Base-by-base conservation (phyloP, 2,329 filamentous ascomycete genomes). In the Neobulgaria alba region DNA sequence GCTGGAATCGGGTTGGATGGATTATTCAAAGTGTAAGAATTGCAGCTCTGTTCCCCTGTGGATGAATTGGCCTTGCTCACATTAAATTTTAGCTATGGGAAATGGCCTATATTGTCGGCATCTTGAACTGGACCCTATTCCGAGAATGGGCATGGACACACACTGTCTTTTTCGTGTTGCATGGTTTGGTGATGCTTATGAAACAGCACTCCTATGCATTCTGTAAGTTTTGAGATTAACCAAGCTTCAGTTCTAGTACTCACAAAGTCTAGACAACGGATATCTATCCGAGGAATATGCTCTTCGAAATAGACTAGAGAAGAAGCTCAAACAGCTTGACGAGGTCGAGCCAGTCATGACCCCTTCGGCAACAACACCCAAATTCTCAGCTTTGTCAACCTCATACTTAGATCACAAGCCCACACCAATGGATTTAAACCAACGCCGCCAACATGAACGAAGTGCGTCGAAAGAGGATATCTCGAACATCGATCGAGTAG, bases 101-200 rank as follows among this genome's bases (percentile, higher is more conserved):
- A 63, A 65, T 68, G 0, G 47, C 67, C 10, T 88, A 81, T 52
- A 70, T 87, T 9, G 69, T 65, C 3, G 67, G 67, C 7, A 72
- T 82, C 3, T 65, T 88, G 4, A 73, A 71, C 38, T 75, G 82
- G 65, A 81, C 82, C 0, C 70, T 82, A 36, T 71, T 78, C 55
- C 72, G 83, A 3, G 75, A 86, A 37, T 90, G 84, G 85, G 81
- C 83, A 1, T 89, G 85, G 85, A 85, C 84, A 10, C 84, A 87
- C 54, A 85, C 82, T 2, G 79, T 87, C 14, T 87, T 84, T 59
- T 83, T 85, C 37, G 77, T 85, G 8, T 65, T 89, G 14, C 83
- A 89, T 56, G 77, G 77, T 10, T 64, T 89, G 41, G 75, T 83
- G 3, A 82, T 88, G 70, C 58, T 89, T 17, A 89, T 89, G 85